These are phyloP conservation scores for Chaetoscypha palmicola DNA, from an alignment of 2,329 filamentous ascomycete genomes.

Conservation along the genomic window DNA sequence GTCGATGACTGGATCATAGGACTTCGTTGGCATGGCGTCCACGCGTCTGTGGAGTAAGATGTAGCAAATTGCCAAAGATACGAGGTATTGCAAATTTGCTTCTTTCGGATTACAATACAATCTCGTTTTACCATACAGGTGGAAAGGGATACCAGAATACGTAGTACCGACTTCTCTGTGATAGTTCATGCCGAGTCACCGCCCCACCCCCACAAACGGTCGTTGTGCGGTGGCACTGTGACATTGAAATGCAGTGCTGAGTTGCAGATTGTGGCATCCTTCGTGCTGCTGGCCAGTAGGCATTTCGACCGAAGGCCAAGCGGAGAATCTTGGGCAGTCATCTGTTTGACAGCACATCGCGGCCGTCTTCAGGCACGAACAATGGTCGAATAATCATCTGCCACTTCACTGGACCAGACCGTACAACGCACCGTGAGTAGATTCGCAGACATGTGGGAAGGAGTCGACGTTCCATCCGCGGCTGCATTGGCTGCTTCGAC, in stretches of 20 bases:
- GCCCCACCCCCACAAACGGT: conserved; percentile 4
- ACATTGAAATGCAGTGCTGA: conserved; percentile 1
- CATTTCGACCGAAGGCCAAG: not conserved
- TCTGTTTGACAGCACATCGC: conserved; percentile 8
- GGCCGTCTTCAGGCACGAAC: conserved; percentile 1
- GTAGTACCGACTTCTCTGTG: not conserved
- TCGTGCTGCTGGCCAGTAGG: conserved; percentile 5
- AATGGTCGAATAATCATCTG: conserved; percentile 7
- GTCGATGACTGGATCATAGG: not conserved
- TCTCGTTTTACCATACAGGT: not conserved
- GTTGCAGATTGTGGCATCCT: not conserved
- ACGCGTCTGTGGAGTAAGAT: not conserved
- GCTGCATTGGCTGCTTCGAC: not conserved
- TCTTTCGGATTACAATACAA: not conserved
- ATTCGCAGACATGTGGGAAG: not conserved
- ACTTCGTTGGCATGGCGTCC: conserved; percentile 3
- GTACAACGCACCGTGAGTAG: conserved; percentile 11
- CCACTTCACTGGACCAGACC: conserved; percentile 6
- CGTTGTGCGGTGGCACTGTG: not conserved
- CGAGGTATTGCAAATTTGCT: not conserved
- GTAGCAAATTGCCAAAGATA: not conserved
- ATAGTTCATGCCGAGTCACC: not conserved
- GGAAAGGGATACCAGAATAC: no score
- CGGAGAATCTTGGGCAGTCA: conserved; percentile 6
- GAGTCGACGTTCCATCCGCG: not conserved